phyloP scores from a whole-genome alignment of 345 rosid species.

The Mangifera indica region DNA sequence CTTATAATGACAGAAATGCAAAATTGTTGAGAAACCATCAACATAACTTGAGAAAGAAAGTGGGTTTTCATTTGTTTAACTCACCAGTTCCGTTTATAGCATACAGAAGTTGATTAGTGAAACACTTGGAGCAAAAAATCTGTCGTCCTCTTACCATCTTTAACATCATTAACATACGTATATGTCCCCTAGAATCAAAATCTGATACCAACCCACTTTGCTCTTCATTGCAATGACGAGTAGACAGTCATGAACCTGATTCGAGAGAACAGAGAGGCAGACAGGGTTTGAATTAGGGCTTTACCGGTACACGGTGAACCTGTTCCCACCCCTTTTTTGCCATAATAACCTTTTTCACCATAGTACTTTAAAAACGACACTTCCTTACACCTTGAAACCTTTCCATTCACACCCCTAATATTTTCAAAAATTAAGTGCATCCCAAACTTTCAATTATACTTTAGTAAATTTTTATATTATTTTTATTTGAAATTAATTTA shows the following conservation, averaged over 20 bases:
- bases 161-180: constrained; percentile 2
- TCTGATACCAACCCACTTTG: background rate
- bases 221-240: too few species aligned
- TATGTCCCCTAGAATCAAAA: background rate
- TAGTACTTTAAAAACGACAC: too few species aligned
- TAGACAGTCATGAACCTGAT: too few species aligned
- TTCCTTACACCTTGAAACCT: too few species aligned
- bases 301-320: too few species aligned
- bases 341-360: too few species aligned
- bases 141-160: constrained; percentile 8
- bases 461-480: too few species aligned
- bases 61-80: background rate
- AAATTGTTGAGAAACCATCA: background rate
- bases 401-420: too few species aligned
- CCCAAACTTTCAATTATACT: too few species aligned
- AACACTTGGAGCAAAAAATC: background rate
- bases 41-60: background rate
- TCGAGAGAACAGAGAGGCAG: background rate
- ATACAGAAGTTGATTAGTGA: background rate
- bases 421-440: too few species aligned
- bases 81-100: constrained; percentile 10
- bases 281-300: background rate
- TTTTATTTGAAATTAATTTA: too few species aligned
- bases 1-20: background rate
- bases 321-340: too few species aligned